These are phyloP conservation scores for Wickerhamiella brachini DNA, from an alignment of 805 yeast species.

Conservation along the genomic window DNA sequence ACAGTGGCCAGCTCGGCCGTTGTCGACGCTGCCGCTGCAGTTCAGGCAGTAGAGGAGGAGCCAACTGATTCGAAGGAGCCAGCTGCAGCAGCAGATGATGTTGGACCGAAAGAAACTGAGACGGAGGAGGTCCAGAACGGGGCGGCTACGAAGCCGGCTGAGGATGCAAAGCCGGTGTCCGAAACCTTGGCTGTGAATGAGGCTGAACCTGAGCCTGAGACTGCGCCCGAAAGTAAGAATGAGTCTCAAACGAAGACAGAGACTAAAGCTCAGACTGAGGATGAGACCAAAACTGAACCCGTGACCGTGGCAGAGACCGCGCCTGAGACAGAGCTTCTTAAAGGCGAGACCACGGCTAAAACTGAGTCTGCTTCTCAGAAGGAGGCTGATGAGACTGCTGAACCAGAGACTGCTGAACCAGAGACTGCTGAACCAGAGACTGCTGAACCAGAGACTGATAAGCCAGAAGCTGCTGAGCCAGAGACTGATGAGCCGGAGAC, in stretches of 20 bases:
- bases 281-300: background rate
- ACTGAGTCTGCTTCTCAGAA: conserved; percentile 4
- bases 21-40: background rate
- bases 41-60: background rate
- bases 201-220: background rate
- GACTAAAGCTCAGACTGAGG: background rate
- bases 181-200: conserved; percentile 4
- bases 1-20: background rate
- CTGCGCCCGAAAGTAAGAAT: background rate
- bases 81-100: background rate
- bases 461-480: conserved; percentile 1
- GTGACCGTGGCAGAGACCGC: conserved; percentile 3
- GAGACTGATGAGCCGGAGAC: too few relatives aligned
- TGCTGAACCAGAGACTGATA: background rate
- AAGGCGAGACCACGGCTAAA: conserved; percentile 5
- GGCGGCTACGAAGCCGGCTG: conserved; percentile 4
- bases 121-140: too few relatives aligned
- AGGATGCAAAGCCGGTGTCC: conserved; percentile 1
- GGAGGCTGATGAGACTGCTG: too few relatives aligned
- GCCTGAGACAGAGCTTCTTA: conserved; percentile 5
- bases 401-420: background rate
- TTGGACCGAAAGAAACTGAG: background rate
- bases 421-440: conserved; percentile 2
- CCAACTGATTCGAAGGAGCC: background rate
- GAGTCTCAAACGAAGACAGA: conserved; percentile 5